Conservation (phyloP, 148 eudicot species). For the Nyssa sinensis region DNA sequence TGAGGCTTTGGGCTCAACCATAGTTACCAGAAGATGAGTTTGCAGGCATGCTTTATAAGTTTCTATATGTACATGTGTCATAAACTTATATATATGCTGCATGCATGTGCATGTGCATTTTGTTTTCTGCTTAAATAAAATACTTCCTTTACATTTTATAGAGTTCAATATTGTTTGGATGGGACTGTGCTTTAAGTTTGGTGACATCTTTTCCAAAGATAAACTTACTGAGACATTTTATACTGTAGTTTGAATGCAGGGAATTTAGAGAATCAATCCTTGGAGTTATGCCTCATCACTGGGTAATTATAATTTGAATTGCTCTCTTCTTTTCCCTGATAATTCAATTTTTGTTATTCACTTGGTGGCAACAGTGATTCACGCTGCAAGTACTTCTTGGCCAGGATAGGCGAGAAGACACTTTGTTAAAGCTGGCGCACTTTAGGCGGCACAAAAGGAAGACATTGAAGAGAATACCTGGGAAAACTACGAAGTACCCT, state of each 20-base stretch:
- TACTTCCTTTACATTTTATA: not conserved
- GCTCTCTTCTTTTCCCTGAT: not conserved
- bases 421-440: slow-evolving; percentile 73
- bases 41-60: not conserved
- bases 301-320: slow-evolving; percentile 51
- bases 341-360: not conserved
- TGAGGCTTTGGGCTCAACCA: too few relatives aligned
- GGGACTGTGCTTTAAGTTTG: not conserved
- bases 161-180: not conserved
- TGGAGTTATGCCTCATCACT: slow-evolving; percentile 95
- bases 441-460: slow-evolving; percentile 94
- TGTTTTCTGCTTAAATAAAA: not conserved
- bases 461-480: slow-evolving; percentile 63
- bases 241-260: slow-evolving; percentile 85
- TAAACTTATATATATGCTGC: not conserved
- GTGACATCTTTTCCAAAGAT: slow-evolving; percentile 3
- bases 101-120: not conserved
- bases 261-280: slow-evolving; percentile 93
- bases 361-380: slow-evolving; percentile 11
- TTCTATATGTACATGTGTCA: not conserved
- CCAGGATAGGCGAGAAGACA: slow-evolving; percentile 98
- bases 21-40: not conserved
- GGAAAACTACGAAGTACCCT: slow-evolving; percentile 64
- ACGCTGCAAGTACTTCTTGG: slow-evolving; percentile 16
- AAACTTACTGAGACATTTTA: slow-evolving; percentile 25